Evolutionary conservation across 176 grass and related monocot species (phyloP), one percentile per base, ranked within the genome.

Genomic region (Oryza australiensis): DNA sequence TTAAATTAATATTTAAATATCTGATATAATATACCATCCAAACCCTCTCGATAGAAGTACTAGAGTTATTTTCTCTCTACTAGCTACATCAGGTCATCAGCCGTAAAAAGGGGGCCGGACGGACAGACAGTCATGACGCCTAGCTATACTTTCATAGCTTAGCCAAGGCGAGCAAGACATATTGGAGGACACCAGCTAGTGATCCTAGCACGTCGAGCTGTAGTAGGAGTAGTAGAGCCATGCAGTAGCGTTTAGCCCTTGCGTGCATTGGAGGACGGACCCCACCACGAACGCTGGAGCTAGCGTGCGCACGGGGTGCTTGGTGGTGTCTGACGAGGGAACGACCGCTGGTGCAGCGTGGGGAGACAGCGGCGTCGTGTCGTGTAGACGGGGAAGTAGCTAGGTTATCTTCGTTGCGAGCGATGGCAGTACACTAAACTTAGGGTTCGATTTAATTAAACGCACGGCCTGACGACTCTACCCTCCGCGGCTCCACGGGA

Each of bases 91-190:
- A 40, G 38, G 8, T 10, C 38, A 40, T 40, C 62, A n/a, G 26
- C 26, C 76, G 62, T 13, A 66, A 49, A 78, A 48, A 15, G 41
- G 40, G 42, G 15, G 12, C 22, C 38, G 76, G 62, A 29, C 38
- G 43, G 13, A 32, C 62, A 62, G 76, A 48, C 62, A 62, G 76
- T 66, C 76, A 23, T 78, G 26, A 26, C 13, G 60, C 37, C 59
- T 78, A 62, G 51, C 51, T 1, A 35, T 35, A 35, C 12, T 14
- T 45, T 2, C 41, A 1, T 46, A 15, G 43, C 43, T 43, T 41
- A 41, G 40, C 40, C 40, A 41, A 20, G 48, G 14, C 16, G 48
- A 53, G 4, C 48, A 53, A 53, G 48, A 20, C 2, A 37, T 37
- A 37, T 37, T 37, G 6, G 35, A 37, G 35, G 22, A 59, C 53